These are phyloP conservation scores for Candida qinlingensis DNA, from an alignment of 805 yeast genomes.

Conservation along the genomic window DNA sequence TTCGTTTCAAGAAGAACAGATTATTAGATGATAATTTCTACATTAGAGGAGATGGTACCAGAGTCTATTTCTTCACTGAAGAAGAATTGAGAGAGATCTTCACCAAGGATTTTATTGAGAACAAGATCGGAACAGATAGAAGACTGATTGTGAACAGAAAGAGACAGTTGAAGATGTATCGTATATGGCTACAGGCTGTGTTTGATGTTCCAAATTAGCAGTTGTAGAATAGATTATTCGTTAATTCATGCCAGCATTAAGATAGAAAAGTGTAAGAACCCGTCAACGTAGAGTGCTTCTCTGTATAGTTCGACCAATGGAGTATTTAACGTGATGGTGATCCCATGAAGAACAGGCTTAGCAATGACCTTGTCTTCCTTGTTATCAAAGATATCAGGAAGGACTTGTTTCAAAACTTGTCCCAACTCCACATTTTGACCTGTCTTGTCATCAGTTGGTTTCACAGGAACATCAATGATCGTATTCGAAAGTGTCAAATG, in stretches of 20 bases:
- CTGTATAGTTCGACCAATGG: constrained; percentile 42
- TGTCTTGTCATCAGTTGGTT: constrained; percentile 5
- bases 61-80: constrained; percentile 95
- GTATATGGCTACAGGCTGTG: constrained; percentile 95
- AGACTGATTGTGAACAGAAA: constrained; percentile 88
- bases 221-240: too few relatives aligned
- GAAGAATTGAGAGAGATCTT: constrained; percentile 81
- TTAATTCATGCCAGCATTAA: constrained; percentile 27
- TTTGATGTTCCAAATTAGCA: constrained; percentile 41
- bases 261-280: constrained; percentile 54
- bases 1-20: constrained; percentile 85
- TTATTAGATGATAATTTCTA: constrained; percentile 88
- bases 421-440: constrained; percentile 30
- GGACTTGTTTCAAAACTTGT: constrained; percentile 30
- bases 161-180: constrained; percentile 88
- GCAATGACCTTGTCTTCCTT: constrained; percentile 30
- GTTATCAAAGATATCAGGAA: constrained; percentile 44
- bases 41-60: constrained; percentile 95
- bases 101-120: constrained; percentile 56
- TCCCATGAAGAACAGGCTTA: constrained; percentile 51
- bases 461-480: constrained; percentile 31
- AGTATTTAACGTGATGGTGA: constrained; percentile 38
- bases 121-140: constrained; percentile 82
- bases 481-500: constrained; percentile 35
- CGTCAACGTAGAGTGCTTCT: constrained; percentile 50